Evolutionary conservation across 2,329 filamentous ascomycete genomes (phyloP), one percentile per base, ranked within the genome.

Genomic region (Sarocladiaceae sp.): DNA sequence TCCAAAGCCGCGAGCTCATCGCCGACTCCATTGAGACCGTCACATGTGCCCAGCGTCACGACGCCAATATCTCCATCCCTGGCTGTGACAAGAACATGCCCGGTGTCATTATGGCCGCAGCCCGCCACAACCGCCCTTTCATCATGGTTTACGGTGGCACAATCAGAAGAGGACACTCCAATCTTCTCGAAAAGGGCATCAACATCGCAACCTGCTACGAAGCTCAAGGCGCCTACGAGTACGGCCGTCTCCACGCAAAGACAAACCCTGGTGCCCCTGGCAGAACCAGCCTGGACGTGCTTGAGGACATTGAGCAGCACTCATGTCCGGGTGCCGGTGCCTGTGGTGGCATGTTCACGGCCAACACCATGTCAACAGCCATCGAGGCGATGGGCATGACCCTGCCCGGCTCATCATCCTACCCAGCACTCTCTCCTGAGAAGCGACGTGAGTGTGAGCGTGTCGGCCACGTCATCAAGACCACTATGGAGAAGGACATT

Each of bases 41-140:
- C 31, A 96, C 89, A 1, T 91, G 85, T 61, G 91, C 87, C 4
- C 90, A 96, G 61, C 85, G 85, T 54, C 88, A 96, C 64, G 91
- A 96, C 61, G 91, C 89, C 47, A 94, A 90, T 63, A 90, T 96
- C 61, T 82, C 87, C 23, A 91, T 96, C 54, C 89, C 91, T 0
- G 90, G 90, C 10, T 96, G 90, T 62, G 90, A 96, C 69, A 96
- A 96, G 77, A 96, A 96, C 64, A 96, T 96, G 91, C 90, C 90
- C 0, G 90, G 90, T 51, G 84, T 87, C 13, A 73, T 93, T 50
- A 95, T 95, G 83, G 89, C 86, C 1, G 89, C 93, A 58, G 88
- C 87, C 12, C 79, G 91, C 46, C 88, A 94, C 66, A 96, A 96
- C 65, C 78, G 91, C 9, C 91, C 91, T 3, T 93, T 88, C 39